phyloP scores from a whole-genome alignment of 2,329 filamentous ascomycete species.

The Hymenoscyphus repandus region DNA sequence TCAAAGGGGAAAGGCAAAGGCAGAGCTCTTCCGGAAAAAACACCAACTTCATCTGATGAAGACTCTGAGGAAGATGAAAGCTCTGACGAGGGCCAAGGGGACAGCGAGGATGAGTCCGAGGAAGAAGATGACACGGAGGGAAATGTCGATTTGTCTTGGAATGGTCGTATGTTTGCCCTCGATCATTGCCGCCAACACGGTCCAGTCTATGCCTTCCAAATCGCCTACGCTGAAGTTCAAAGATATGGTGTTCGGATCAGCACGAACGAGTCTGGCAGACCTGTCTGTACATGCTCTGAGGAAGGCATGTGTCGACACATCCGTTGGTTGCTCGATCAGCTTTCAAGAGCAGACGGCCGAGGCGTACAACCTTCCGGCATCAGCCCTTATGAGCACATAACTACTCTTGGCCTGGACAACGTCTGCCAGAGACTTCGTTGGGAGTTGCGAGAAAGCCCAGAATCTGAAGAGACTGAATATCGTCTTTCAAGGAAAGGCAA shows the following conservation, averaged over 20 bases:
- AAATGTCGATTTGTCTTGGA: background rate
- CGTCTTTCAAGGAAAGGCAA: conserved; percentile 20
- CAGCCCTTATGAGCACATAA: conserved; percentile 21
- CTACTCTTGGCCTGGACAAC: conserved; percentile 19
- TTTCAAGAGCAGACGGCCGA: conserved; percentile 10
- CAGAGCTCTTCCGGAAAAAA: conserved; percentile 9
- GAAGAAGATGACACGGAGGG: conserved; percentile 3
- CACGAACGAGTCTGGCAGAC: conserved; percentile 8
- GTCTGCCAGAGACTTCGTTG: conserved; percentile 26
- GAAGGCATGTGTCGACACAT: conserved; percentile 20
- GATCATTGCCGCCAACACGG: conserved; percentile 24
- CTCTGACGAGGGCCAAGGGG: conserved; percentile 10
- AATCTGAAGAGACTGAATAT: conserved; percentile 21
- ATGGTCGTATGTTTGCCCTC: conserved; percentile 16
- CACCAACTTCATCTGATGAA: background rate
- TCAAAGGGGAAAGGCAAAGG: conserved; percentile 19
- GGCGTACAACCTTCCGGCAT: background rate
- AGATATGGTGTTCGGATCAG: conserved; percentile 23
- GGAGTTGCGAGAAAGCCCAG: conserved; percentile 22
- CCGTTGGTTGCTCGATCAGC: conserved; percentile 22
- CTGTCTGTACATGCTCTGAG: conserved; percentile 21
- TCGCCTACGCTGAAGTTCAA: conserved; percentile 24
- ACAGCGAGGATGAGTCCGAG: conserved; percentile 9
- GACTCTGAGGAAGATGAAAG: conserved; percentile 11
- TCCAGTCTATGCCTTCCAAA: conserved; percentile 26